Conservation (phyloP, 306 rosid species). For the Hippophae tibetana region DNA sequence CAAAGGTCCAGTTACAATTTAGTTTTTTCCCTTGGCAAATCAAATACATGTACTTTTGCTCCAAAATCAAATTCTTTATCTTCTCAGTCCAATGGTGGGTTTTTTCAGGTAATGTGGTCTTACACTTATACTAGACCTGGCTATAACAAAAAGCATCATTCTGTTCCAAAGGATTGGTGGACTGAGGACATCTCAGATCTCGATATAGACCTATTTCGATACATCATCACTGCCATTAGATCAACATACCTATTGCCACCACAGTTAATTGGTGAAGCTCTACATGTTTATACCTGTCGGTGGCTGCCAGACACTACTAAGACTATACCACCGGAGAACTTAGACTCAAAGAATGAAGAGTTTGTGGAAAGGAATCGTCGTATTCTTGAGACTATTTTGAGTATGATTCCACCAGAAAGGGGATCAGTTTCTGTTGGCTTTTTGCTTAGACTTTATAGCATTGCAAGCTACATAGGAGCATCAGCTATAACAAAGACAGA, state of each 20-base stretch:
- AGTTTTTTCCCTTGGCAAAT: not conserved
- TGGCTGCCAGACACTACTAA: slow-evolving; percentile 61
- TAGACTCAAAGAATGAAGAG: slow-evolving; percentile 40
- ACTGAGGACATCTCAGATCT: slow-evolving; percentile 89
- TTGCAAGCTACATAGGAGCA: slow-evolving; percentile 47
- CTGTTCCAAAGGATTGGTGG: slow-evolving; percentile 98
- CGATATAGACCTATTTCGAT: slow-evolving; percentile 69
- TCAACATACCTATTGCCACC: slow-evolving; percentile 65
- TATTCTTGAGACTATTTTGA: slow-evolving; percentile 61
- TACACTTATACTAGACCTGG: slow-evolving; percentile 97
- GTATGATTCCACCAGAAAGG: slow-evolving; percentile 74
- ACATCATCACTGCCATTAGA: slow-evolving; percentile 60
- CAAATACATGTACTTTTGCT: not conserved
- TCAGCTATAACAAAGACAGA: slow-evolving; percentile 63
- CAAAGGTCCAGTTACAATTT: slow-evolving; percentile 36
- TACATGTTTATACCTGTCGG: slow-evolving; percentile 78
- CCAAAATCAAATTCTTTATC: slow-evolving; percentile 5
- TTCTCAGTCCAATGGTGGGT: not conserved
- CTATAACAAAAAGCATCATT: slow-evolving; percentile 47
- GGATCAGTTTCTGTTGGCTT: slow-evolving; percentile 78
- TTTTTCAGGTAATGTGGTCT: slow-evolving; percentile 79
- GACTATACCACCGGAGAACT: slow-evolving; percentile 24
- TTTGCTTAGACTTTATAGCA: slow-evolving; percentile 58
- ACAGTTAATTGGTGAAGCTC: slow-evolving; percentile 85
- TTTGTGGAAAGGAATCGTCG: slow-evolving; percentile 35